Evolutionary conservation across 306 rosid genomes (phyloP).

Genomic region (Malus fusca): DNA sequence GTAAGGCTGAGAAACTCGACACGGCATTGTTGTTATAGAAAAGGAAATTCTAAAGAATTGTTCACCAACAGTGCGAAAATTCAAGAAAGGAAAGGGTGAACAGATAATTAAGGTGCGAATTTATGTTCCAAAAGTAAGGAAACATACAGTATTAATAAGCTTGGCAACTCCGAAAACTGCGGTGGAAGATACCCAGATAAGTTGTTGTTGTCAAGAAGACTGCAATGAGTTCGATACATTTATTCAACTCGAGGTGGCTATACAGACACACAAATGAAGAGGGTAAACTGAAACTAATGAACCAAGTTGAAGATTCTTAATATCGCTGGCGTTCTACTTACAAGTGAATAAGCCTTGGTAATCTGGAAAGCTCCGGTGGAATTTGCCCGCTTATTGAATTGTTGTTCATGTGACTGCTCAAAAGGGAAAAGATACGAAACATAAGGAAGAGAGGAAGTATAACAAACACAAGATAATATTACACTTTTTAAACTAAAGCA

Average conservation of each 20-base stretch:
- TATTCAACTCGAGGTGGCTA: background rate
- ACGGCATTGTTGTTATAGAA: background rate
- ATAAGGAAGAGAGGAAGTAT: background rate
- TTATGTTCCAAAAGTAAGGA: background rate
- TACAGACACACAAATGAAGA: background rate
- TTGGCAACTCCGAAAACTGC: constrained; percentile 43
- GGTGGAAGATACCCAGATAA: constrained; percentile 75
- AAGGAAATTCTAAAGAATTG: background rate
- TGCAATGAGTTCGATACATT: constrained; percentile 31
- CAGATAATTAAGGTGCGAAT: background rate
- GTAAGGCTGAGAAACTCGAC: background rate
- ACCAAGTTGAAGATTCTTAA: background rate
- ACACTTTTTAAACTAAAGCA: background rate
- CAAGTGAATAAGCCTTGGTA: constrained; percentile 70
- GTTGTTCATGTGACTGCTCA: constrained; percentile 96
- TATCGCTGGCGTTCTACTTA: constrained; percentile 32
- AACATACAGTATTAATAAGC: constrained; percentile 43
- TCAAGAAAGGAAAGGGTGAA: background rate
- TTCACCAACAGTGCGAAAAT: background rate
- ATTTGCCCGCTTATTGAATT: constrained; percentile 84
- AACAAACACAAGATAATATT: background rate
- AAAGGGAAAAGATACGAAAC: constrained; percentile 3
- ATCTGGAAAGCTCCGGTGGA: constrained; percentile 55
- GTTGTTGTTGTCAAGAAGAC: constrained; percentile 92
- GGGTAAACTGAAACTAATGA: background rate